Evolutionary conservation across 208 protist species (phyloP), one percentile per base, ranked within the genome.

Genomic region (Leishmania guyanensis): DNA sequence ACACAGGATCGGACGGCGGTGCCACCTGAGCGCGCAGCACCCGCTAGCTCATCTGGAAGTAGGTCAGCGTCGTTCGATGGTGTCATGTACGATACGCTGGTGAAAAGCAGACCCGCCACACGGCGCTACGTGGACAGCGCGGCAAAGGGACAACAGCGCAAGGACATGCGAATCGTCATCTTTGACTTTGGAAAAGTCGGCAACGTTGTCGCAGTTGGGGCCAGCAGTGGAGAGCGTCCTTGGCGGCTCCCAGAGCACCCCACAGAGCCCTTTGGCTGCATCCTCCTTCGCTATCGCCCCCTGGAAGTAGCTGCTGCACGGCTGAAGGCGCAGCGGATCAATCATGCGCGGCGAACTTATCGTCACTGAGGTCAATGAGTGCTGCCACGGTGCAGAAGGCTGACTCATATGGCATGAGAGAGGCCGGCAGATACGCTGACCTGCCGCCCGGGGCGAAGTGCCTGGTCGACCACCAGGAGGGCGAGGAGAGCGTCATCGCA

Each of bases 151-250:
- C 16, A 22, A 73, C 2, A 26, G 48, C 29, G 46, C 69, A 29
- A 26, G 43, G 46, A n/a, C 46, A 26, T 16, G 72, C 0, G 33
- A 54, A n/a, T 17, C 50, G 50, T 17, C 51, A 14, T 29, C 10
- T 8, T 46, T 33, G 2, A 1, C 22, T 43, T 16, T 22, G 16
- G 65, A 75, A 22, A 51, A 26, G 16, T 56, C 66, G 43, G 58
- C 81, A 5, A 84, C 81, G n/a, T 60, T 84, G 16, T 84, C 81
- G 1, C 75, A 84, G 69, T 69, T 84, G 48, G 48, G 77, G 8
- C 17, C 81, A 4, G 81, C 51, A 26, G 69, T 84, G 26, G 81
- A 84, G 33, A 69, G 77, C n/a, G 46, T 84, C 53, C 56, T 84
- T 33, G 74, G 56, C 64, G n/a, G 26, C 64, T 75, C 62, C 20